These are phyloP conservation scores for Exophiala viscosa DNA, from an alignment of 2,329 filamentous ascomycete species.

Conservation along the genomic window DNA sequence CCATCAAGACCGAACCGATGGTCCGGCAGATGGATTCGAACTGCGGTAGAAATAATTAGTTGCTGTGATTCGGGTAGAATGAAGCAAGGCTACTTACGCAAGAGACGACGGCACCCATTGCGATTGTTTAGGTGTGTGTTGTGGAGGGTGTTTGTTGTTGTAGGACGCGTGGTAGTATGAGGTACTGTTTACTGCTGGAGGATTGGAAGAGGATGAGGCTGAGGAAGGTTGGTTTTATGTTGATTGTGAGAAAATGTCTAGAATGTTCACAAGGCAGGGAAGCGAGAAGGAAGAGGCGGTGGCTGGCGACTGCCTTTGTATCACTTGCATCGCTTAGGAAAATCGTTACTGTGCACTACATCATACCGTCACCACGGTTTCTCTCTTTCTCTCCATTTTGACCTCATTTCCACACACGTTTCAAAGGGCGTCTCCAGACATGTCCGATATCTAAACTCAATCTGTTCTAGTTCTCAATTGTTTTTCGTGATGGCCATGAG, in stretches of 20 bases:
- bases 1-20: conserved; percentile 65
- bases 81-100: conserved; percentile 60
- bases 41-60: conserved; percentile 36
- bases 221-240: conserved; percentile 4
- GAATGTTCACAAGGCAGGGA: conserved; percentile 18
- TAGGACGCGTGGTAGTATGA: conserved; percentile 10
- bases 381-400: background rate
- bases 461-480: background rate
- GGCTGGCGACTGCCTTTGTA: conserved; percentile 8
- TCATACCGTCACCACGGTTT: background rate
- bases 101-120: conserved; percentile 79
- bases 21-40: conserved; percentile 58
- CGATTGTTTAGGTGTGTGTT: conserved; percentile 33
- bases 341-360: conserved; percentile 7
- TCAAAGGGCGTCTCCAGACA: background rate
- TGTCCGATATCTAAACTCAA: background rate
- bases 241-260: conserved; percentile 5
- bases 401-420: background rate
- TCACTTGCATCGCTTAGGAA: background rate
- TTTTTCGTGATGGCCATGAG: background rate
- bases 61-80: background rate
- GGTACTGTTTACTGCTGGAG: background rate
- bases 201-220: background rate
- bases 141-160: background rate
- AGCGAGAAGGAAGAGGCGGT: background rate